Evolutionary conservation across 2,329 filamentous ascomycete species (phyloP), one percentile per base, ranked within the genome.

Genomic region (Botrytis porri): DNA sequence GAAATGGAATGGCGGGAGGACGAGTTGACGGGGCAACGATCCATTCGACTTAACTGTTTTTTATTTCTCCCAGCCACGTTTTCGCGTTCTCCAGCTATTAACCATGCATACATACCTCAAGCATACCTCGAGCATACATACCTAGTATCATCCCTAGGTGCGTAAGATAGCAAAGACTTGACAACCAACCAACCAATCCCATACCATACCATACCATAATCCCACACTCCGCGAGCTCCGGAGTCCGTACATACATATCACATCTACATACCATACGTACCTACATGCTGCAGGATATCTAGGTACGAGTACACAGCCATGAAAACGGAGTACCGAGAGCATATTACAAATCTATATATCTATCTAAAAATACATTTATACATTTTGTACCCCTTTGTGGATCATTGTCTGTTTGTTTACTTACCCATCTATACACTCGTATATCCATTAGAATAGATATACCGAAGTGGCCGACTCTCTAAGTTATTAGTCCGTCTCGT

Each of bases 1-100:
- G 64, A 66, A 66, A n/a, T 67, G 25, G 64, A 67, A 67, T 67
- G 64, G 64, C 64, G 64, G 64, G 64, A 57, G n/a, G 35, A 25
- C 22, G 4, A 12, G 64, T 67, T 67, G 9, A 20, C 25, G 39
- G n/a, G 16, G 64, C 35, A 67, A 67, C 43, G 29, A n/a, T 51
- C 4, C 8, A 32, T 41, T 35, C 39, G 25, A 29, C n/a, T 29
- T 35, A 22, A 54, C 22, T n/a, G 25, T 57, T 29, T 54, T 18
- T 18, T n/a, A n/a, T 16, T 35, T 12, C 41, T 67, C 48, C 64
- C 64, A 67, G 64, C 64, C 64, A 67, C 48, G 32, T 66, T 66
- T 54, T 54, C 43, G 4, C 14, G 1, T 37, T 18, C 63, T 65
- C 41, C 18, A 65, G 32, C 12, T n/a, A 18, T 64, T 14, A 63